Evolutionary conservation across 768 basidiomycete species (phyloP).

Genomic region (Pulveroboletus sp.): DNA sequence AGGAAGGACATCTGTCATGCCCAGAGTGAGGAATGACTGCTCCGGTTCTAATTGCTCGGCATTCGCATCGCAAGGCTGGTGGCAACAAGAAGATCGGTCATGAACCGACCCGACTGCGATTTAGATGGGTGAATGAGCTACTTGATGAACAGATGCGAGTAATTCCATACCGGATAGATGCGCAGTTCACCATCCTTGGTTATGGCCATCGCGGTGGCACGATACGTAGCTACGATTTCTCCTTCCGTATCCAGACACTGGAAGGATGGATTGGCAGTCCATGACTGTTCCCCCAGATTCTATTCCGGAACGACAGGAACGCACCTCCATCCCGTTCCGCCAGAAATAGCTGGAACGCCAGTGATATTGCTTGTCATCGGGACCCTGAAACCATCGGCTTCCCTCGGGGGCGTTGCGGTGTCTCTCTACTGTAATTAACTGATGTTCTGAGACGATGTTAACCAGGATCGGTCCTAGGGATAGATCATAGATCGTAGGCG

Average conservation of each 20-base stretch:
- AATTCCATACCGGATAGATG: conserved; percentile 24
- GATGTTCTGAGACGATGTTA: conserved; percentile 13
- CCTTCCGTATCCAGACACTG: conserved; percentile 19
- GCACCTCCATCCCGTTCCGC: conserved; percentile 25
- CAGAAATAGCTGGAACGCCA: conserved; percentile 18
- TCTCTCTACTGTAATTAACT: conserved; percentile 8
- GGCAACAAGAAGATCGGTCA: conserved; percentile 29
- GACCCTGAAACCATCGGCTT: conserved; percentile 24
- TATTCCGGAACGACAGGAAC: background rate
- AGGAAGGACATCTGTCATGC: background rate
- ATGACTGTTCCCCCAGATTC: background rate
- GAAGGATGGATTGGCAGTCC: background rate
- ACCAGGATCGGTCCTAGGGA: conserved; percentile 9
- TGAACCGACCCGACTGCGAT: conserved; percentile 20
- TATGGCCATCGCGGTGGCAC: conserved; percentile 19
- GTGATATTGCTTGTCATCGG: conserved; percentile 19
- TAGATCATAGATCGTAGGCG: conserved; percentile 6
- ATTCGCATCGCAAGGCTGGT: conserved; percentile 26
- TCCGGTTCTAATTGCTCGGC: conserved; percentile 10
- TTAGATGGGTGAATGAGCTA: background rate
- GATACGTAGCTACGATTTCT: conserved; percentile 27
- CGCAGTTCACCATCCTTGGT: conserved; percentile 27
- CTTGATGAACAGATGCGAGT: background rate
- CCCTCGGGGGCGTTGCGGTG: conserved; percentile 8
- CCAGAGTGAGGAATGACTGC: background rate